A percentile compares a stretch with the other conserved stretches of the same genome.
phyloP scores from a whole-genome alignment of 1,139 yeast genomes.

The Taiozyma onychis region DNA sequence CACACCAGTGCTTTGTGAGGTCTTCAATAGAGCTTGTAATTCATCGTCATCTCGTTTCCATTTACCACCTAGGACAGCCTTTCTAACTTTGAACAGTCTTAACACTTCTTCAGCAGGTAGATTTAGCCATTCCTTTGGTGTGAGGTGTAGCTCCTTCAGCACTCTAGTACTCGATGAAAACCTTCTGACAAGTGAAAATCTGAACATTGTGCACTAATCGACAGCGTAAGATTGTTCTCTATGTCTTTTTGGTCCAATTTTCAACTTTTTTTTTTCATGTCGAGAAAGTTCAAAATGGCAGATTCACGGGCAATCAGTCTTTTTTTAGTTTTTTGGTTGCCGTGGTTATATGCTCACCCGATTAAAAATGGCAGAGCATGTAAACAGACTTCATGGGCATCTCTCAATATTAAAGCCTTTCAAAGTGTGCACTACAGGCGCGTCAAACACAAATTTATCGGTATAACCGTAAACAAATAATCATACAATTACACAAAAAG shows the following conservation, averaged over 20 bases:
- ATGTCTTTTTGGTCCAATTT: neutral
- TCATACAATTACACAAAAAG: neutral
- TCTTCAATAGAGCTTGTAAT: conserved; percentile 37
- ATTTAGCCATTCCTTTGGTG: conserved; percentile 68
- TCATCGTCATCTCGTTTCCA: conserved; percentile 50
- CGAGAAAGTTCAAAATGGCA: neutral
- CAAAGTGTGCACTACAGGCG: neutral
- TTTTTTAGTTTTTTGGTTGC: neutral
- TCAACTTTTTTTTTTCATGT: neutral
- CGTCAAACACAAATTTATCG: neutral
- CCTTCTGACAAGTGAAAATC: conserved; percentile 8
- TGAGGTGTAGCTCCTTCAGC: conserved; percentile 11
- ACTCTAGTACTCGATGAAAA: conserved; percentile 11
- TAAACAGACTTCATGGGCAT: neutral
- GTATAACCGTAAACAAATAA: neutral
- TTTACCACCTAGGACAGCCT: conserved; percentile 47
- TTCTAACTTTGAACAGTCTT: conserved; percentile 55
- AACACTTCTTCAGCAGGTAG: conserved; percentile 59
- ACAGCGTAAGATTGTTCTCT: neutral
- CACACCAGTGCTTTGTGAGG: conserved; percentile 32
- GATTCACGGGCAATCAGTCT: neutral
- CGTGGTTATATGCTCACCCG: neutral
- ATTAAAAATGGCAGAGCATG: neutral
- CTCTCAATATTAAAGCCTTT: no score
- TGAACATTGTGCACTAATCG: conserved; percentile 9